Evolutionary conservation across 257 asterid genomes (phyloP), one percentile per base, ranked within the genome.

Genomic region (Gentiana dahurica): DNA sequence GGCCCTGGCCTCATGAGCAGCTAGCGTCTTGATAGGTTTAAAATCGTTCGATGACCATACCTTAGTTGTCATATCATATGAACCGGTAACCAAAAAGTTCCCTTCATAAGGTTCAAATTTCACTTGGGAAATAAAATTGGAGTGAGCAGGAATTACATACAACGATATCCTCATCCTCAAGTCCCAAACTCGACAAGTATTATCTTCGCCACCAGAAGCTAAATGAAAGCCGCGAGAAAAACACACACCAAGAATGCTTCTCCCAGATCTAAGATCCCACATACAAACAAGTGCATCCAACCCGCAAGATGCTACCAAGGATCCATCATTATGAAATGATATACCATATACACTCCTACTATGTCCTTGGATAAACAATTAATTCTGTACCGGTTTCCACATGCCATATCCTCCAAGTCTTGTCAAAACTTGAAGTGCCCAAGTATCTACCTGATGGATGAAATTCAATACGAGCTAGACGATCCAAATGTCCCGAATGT

Each of bases 331-430:
- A 54, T 88, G 95, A 66, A 92, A 92, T 52, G 86, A 44, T 43
- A 92, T 53, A 34, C 97, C 98, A 65, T 92, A 92, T 1, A 92
- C 84, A 72, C 98, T 83, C 74, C 97, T 85, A 61, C 97, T 92
- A 64, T 88, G 97, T 53, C 97, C 98, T 83, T 92, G 97, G 94
- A 73, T 92, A 97, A 69, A 87, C 86, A 71, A 92, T 95, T 62
- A 88, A 71, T 79, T 85, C 97, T 59, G 80, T 95, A 41, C 46
- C 46, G 46, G 95, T 79, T 70, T 92, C 98, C 48, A 88, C 94
- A 71, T 92, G 85, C 98, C 98, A 92, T 61, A 92, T 64, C 71
- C 97, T 81, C 97, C 97, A 92, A 49, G 98, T 92, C 65, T 80
- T 81, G 75, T 92, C 95, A 72, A 81, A 92, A 78, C 98, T 81